These are phyloP conservation scores for Rhodotorula graminis DNA, from an alignment of 768 basidiomycete species.

Conservation along the genomic window DNA sequence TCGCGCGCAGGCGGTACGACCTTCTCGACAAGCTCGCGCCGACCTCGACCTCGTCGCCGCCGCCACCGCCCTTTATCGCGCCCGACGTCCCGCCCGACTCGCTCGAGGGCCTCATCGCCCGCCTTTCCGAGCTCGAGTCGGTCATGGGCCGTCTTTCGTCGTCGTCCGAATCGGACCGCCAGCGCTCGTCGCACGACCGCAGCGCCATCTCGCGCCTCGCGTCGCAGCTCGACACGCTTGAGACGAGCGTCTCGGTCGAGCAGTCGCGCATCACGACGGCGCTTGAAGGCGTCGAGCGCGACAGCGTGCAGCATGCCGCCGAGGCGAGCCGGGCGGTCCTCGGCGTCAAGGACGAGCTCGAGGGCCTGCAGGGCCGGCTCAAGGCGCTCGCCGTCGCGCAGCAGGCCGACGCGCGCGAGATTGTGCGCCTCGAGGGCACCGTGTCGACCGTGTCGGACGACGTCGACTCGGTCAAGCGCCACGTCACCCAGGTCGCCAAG, in stretches of 20 bases:
- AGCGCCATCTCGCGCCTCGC: background rate
- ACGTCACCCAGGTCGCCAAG: slow-evolving; percentile 44
- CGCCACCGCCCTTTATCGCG: background rate
- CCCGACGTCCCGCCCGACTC: slow-evolving; percentile 22
- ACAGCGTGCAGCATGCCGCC: background rate
- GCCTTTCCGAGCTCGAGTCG: slow-evolving; percentile 25
- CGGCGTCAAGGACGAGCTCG: slow-evolving; percentile 22
- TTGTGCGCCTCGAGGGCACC: background rate
- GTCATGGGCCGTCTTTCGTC: slow-evolving; percentile 24
- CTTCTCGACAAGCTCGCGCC: background rate
- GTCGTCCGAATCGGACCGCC: slow-evolving; percentile 14
- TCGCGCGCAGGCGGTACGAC: background rate
- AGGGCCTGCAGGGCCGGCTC: slow-evolving; percentile 45
- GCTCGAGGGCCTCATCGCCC: slow-evolving; percentile 26
- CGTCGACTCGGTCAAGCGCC: slow-evolving; percentile 25
- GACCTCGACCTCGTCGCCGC: background rate
- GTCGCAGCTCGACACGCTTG: slow-evolving; percentile 1
- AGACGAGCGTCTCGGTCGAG: background rate
- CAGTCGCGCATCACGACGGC: background rate
- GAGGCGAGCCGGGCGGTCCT: slow-evolving; percentile 3
- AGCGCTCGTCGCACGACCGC: slow-evolving; percentile 10
- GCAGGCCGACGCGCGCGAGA: background rate
- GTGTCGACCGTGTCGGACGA: background rate
- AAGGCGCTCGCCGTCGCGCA: slow-evolving; percentile 10
- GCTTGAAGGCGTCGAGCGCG: background rate